phyloP scores from a whole-genome alignment of 441 rosid species.

The Eutrema salsugineum region DNA sequence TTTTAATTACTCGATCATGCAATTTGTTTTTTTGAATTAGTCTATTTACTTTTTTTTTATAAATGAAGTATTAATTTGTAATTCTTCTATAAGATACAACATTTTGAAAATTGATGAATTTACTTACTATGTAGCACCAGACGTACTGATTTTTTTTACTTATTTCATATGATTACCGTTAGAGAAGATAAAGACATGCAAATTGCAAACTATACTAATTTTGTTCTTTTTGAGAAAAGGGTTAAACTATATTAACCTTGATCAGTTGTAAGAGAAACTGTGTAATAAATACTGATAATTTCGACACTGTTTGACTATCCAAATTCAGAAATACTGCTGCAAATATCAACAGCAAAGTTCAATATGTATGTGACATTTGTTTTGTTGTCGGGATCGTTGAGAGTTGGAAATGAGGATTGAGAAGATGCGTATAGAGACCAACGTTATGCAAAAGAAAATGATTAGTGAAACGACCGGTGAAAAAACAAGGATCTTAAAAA shows the following conservation, averaged over 20 bases:
- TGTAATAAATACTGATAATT: not conserved
- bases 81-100: no score
- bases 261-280: not conserved
- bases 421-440: constrained; percentile 11
- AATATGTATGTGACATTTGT: not conserved
- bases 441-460: constrained; percentile 4
- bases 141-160: no score
- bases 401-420: not conserved
- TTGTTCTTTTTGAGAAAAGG: no score
- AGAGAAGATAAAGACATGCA: not conserved
- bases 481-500: not conserved
- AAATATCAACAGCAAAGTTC: not conserved
- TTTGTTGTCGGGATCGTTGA: not conserved
- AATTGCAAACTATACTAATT: not conserved
- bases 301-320: not conserved
- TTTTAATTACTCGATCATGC: no score
- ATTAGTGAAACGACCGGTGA: constrained; percentile 5
- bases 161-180: no score
- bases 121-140: no score
- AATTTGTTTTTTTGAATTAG: no score
- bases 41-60: no score
- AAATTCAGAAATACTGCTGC: not conserved
- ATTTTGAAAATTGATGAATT: no score
- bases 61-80: no score
- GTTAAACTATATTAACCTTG: not conserved